These are phyloP conservation scores for Hura crepitans DNA, from an alignment of 441 rosid species.

Conservation along the genomic window DNA sequence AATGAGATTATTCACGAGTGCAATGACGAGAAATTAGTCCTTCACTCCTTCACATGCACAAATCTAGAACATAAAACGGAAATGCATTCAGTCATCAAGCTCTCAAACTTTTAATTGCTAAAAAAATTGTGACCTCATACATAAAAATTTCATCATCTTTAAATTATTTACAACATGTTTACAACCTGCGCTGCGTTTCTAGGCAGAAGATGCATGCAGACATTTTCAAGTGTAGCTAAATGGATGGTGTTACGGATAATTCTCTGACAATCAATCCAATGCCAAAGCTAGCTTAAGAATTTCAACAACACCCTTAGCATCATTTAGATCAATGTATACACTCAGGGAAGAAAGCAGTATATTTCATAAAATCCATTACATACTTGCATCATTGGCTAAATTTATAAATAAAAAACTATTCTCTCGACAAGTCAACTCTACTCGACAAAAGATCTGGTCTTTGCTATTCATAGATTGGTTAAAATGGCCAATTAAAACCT, in stretches of 20 bases:
- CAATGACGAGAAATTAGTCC: background rate
- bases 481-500: background rate
- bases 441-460: no score
- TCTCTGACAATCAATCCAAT: constrained; percentile 1
- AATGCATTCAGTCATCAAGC: background rate
- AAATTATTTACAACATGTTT: background rate
- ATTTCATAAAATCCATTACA: background rate
- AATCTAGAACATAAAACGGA: background rate
- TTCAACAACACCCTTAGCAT: background rate
- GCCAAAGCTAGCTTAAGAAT: background rate
- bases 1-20: background rate
- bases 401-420: background rate
- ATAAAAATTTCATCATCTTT: background rate
- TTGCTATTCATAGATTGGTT: background rate
- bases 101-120: background rate
- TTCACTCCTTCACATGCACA: background rate
- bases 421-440: background rate
- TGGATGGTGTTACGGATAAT: background rate
- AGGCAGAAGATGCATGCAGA: no score
- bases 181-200: background rate
- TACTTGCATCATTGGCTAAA: background rate
- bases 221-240: background rate
- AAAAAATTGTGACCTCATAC: background rate
- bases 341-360: background rate
- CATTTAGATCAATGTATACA: background rate